Base-by-base conservation (phyloP, 768 basidiomycete species). In the Psilocybe sp. region DNA sequence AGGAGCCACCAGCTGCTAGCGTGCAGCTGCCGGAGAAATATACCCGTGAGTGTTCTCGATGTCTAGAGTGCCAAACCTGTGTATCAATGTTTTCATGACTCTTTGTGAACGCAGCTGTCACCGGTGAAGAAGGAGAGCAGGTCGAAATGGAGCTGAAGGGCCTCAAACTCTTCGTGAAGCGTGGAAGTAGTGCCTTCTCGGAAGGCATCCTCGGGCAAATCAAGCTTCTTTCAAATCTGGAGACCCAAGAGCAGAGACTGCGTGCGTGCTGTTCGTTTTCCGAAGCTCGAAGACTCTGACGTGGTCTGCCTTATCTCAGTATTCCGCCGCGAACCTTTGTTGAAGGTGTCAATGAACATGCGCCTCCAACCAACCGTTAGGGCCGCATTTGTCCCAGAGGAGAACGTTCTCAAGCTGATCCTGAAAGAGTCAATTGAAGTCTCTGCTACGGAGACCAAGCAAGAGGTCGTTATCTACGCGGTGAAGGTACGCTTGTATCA, bases 341-440 rank as follows among this genome's bases (percentile, higher is more conserved):
- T 81, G 73, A 81, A 87, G 58, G 80, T 86, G 0, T 79, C 84
- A 1, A 81, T 86, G 81, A 86, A 85, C 59, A 69, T 84, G 38
- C 76, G 77, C 18, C 60, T 88, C 44, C 70, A 70, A 39, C 69
- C 81, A 7, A 64, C 78, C 8, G 72, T 86, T 38, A 77, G 82
- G 38, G 85, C 81, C 53, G 72, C 78, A 16, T 84, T 75, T 60
- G 80, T 84, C 50, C 66, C 69, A 15, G 73, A 75, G 34, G 84
- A 85, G 50, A 73, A 72, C 44, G 71, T 78, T 8, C 63, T 86
- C 33, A 79, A 83, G 16, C 61, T 86, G 5, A 70, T 80, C 20
- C 59, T 80, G 46, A 80, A 79, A 56, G 83, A 85, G 61, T 14
- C 51, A 54, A 39, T 54, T 45, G 68, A 65, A 20, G 55, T 15